Base-by-base conservation (phyloP, 495 filamentous ascomycete species). In the Aspergillus bridgeri region DNA sequence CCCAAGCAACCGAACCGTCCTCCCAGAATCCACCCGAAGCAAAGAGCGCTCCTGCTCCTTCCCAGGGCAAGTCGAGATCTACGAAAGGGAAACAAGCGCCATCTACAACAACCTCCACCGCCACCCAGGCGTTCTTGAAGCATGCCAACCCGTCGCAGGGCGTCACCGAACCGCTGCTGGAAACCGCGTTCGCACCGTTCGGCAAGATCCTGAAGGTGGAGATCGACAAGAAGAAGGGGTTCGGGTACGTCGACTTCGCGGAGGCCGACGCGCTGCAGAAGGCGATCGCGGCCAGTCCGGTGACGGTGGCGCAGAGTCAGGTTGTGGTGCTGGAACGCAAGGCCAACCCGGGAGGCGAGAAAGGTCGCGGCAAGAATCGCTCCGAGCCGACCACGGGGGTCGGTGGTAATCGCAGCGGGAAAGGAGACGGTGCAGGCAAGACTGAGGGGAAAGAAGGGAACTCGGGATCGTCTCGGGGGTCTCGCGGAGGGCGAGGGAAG, bases 61-160 rank as follows among this genome's bases (percentile, higher is more conserved):
- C 68, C 18, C 55, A 71, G 18, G 56, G 68, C 1, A 78, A 75
- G 51, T 42, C 65, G 48, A 72, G 69, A 64, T 65, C 65, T 6
- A 52, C 55, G 29, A 72, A 66, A 60, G 57, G 65, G 59, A 83
- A 59, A 67, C 68, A 64, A 56, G 59, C 60, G 15, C 25, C 70
- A 15, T 54, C 69, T 8, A 52, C 65, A 22, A 63, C 76, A 7
- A 51, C 79, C 23, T 67, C 84, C 8, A 83, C 83, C 4, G 83
- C 87, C 6, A 89, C 84, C 2, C 86, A 90, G 66, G 92, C 90
- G n/a, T 97, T 96, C 67, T 78, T 96, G 63, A 96, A 96, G 66
- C 91, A 96, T 63, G 92, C 91, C 53, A 95, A 94, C 68, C 84
- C 90, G 19, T 92, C 91, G 1, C 92, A 96, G 69, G 92, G 92